Evolutionary conservation across 2,329 filamentous ascomycete species (phyloP), one percentile per base, ranked within the genome.

Genomic region (Penicillium sp.): DNA sequence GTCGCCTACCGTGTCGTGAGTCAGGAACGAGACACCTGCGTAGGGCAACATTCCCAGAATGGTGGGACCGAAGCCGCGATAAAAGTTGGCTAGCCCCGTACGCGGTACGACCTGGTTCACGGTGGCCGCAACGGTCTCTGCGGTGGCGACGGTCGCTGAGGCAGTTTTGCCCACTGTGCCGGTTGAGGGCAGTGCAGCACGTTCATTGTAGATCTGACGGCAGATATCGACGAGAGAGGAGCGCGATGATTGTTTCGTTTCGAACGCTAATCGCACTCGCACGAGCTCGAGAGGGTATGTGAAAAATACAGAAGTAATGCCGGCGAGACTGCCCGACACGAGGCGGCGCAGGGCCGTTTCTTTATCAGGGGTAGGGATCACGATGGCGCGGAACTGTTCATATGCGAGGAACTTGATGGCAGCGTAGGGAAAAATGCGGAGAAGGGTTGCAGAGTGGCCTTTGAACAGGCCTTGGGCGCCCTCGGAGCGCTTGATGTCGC

Each of bases 371-470:
- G 72, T 75, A 1, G 80, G 80, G 52, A 98, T 97, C 29, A 97
- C 64, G 11, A 84, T 62, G 9, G 85, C 82, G 50, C 93, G 87
- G 55, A 96, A 88, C 70, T 98, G 93, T 69, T 98, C 93, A 73
- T 98, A 98, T 39, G 91, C 90, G 37, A 98, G 80, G 64, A 98
- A 98, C 65, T 98, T 98, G 71, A 97, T 95, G 39, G 88, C 91
- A 12, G 91, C 93, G 68, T 98, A 98, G 5, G 93, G 93, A 61
- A 97, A 98, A 54, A 98, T 95, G 55, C 93, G 85, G 45, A 97
- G 77, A 3, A 98, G 76, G 0, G 93, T 98, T 3, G 90, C 93
- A 4, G 90, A 96, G 68, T 98, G 93, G 5, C 93, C 93, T 45
- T 93, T 86, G 72, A 90, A 98, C 5, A 98, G 77, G 1, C 93